These are phyloP conservation scores for Athelia sp. DNA, from an alignment of 1,284 basidiomycete species.

Conservation along the genomic window DNA sequence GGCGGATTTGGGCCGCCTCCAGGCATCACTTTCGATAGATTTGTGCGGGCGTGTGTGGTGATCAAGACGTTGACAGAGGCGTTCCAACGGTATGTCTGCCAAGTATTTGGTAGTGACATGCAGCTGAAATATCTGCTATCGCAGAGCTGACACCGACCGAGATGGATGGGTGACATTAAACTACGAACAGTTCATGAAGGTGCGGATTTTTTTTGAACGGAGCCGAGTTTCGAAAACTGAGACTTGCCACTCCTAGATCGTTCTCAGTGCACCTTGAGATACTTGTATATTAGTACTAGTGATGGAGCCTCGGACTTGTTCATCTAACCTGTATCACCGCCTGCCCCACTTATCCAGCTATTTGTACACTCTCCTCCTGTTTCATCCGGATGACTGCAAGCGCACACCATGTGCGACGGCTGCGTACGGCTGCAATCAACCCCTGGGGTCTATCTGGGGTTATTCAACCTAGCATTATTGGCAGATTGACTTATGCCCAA, in stretches of 20 bases:
- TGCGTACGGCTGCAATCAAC: too few species aligned
- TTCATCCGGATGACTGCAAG: too few species aligned
- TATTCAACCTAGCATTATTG: too few species aligned
- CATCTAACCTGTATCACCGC: too few species aligned
- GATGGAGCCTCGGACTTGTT: not conserved
- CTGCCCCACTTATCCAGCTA: too few species aligned
- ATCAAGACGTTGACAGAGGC: conserved; percentile 77
- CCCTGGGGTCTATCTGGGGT: too few species aligned
- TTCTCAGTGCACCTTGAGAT: conserved; percentile 46
- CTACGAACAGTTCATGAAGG: conserved; percentile 79
- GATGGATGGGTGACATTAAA: conserved; percentile 73
- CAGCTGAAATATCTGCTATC: too few species aligned
- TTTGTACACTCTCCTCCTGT: too few species aligned
- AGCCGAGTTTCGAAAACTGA: not conserved
- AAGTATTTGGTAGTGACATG: conserved; percentile 4
- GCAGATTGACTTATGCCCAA: too few species aligned
- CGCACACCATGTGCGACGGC: too few species aligned
- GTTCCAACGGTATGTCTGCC: conserved; percentile 74
- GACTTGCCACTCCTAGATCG: conserved; percentile 30
- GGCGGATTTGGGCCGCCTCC: conserved; percentile 56
- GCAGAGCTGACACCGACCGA: conserved; percentile 58
- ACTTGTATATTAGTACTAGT: not conserved
- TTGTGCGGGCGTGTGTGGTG: conserved; percentile 76
- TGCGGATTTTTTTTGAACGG: conserved; percentile 25
- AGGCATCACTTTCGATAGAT: conserved; percentile 82